Conservation (phyloP, 768 basidiomycete genomes). For the Gyrodon lividus region DNA sequence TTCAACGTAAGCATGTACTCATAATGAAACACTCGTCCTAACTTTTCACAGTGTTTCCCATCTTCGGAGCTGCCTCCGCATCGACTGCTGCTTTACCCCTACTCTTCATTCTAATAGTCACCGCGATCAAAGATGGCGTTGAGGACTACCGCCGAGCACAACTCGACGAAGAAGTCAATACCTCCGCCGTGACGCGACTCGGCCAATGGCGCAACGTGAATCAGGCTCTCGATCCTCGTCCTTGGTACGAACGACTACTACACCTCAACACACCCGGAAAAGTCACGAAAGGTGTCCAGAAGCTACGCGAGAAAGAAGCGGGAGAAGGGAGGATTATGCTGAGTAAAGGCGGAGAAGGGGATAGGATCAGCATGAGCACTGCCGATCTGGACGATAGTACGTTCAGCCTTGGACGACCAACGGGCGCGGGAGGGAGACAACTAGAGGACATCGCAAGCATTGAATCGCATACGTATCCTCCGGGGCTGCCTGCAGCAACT, state of each 20-base stretch:
- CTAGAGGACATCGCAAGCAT: slow-evolving; percentile 71
- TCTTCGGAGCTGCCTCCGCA: slow-evolving; percentile 87
- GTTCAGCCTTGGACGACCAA: slow-evolving; percentile 35
- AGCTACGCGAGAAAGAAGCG: slow-evolving; percentile 80
- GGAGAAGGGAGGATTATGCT: slow-evolving; percentile 65
- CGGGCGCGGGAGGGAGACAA: slow-evolving; percentile 47
- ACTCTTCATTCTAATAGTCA: slow-evolving; percentile 81
- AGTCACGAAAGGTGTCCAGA: slow-evolving; percentile 82
- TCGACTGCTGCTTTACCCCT: slow-evolving; percentile 83
- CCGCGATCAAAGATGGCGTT: slow-evolving; percentile 92
- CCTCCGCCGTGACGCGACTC: slow-evolving; percentile 86
- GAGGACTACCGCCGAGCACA: slow-evolving; percentile 92
- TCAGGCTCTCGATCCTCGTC: slow-evolving; percentile 71
- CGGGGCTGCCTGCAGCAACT: slow-evolving; percentile 32
- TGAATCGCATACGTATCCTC: slow-evolving; percentile 66
- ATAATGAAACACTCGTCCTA: slow-evolving; percentile 1
- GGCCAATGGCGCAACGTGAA: slow-evolving; percentile 91
- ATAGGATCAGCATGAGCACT: slow-evolving; percentile 42
- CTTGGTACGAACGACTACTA: slow-evolving; percentile 73
- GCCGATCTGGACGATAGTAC: slow-evolving; percentile 45
- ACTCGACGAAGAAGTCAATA: slow-evolving; percentile 94
- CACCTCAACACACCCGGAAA: slow-evolving; percentile 69
- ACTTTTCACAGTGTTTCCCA: slow-evolving; percentile 64
- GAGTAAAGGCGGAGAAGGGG: slow-evolving; percentile 39
- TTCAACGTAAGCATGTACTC: slow-evolving; percentile 56